These are phyloP conservation scores for Hansfordia pulvinata DNA, from an alignment of 2,329 filamentous ascomycete genomes.

Conservation along the genomic window DNA sequence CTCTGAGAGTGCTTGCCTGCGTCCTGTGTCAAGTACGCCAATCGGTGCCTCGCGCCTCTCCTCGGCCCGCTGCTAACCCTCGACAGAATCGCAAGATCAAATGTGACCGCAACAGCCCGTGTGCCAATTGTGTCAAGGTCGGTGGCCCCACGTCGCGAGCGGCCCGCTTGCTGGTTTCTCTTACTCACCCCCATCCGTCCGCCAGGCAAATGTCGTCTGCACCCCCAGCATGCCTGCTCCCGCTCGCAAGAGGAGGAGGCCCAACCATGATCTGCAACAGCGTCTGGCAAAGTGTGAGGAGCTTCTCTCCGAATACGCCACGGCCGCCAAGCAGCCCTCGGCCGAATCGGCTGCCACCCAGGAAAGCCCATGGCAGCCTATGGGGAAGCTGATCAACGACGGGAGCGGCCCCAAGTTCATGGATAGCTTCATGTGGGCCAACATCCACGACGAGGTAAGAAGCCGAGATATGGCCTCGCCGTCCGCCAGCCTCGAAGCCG, in stretches of 20 bases:
- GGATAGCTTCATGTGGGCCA: constrained; percentile 40
- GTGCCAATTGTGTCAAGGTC: constrained; percentile 3
- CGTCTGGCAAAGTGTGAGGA: constrained; percentile 45
- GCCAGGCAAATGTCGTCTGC: constrained; percentile 43
- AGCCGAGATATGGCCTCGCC: background rate
- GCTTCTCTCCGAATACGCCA: constrained; percentile 42
- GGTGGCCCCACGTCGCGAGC: background rate
- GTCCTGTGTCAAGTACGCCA: too few species aligned
- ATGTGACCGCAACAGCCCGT: background rate
- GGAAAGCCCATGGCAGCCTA: constrained; percentile 28
- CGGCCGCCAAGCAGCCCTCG: constrained; percentile 15
- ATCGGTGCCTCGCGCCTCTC: too few species aligned
- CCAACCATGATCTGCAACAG: constrained; percentile 49
- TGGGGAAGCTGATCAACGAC: constrained; percentile 41
- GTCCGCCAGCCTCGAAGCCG: background rate
- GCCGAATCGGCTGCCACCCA: constrained; percentile 12
- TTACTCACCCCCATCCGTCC: constrained; percentile 5
- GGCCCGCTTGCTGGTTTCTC: background rate
- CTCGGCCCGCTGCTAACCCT: too few species aligned
- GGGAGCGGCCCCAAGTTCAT: constrained; percentile 38
- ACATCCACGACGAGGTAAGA: constrained; percentile 41
- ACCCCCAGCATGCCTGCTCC: constrained; percentile 47
- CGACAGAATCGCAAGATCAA: constrained; percentile 1
- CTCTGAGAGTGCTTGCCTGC: too few species aligned
- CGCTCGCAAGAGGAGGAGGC: constrained; percentile 42